Conservation (phyloP, 140 eudicot species). For the Bidens hawaiensis region DNA sequence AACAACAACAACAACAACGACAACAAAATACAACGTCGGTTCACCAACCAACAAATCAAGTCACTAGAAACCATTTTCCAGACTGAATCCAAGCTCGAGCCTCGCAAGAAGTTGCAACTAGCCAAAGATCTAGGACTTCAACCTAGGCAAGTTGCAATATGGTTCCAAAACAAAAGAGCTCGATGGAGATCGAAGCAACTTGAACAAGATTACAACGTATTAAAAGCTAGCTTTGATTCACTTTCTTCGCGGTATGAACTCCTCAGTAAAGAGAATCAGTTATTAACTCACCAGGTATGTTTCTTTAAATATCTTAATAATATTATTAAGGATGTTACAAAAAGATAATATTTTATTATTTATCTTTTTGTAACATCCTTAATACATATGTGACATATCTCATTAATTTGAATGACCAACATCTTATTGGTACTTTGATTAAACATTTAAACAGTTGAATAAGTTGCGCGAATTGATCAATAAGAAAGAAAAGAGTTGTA, state of each 20-base stretch:
- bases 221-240: constrained; percentile 40
- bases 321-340: too few species aligned
- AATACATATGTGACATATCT: too few species aligned
- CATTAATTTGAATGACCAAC: not conserved
- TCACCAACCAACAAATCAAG: constrained; percentile 51
- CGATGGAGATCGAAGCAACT: constrained; percentile 61
- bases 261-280: constrained; percentile 48
- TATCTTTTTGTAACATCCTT: too few species aligned
- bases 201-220: constrained; percentile 41
- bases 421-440: too few species aligned
- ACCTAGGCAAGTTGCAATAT: constrained; percentile 61
- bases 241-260: constrained; percentile 47
- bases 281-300: constrained; percentile 47
- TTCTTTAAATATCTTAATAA: not conserved
- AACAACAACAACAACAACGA: not conserved
- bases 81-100: constrained; percentile 49
- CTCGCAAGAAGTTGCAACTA: constrained; percentile 48
- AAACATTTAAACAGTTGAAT: constrained; percentile 29
- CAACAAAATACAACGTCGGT: constrained; percentile 43
- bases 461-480: constrained; percentile 29
- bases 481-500: constrained; percentile 5
- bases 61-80: constrained; percentile 50
- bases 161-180: constrained; percentile 76
- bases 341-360: too few species aligned
- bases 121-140: constrained; percentile 57